Conservation (phyloP, 768 basidiomycete genomes). For the Russula olivacea region DNA sequence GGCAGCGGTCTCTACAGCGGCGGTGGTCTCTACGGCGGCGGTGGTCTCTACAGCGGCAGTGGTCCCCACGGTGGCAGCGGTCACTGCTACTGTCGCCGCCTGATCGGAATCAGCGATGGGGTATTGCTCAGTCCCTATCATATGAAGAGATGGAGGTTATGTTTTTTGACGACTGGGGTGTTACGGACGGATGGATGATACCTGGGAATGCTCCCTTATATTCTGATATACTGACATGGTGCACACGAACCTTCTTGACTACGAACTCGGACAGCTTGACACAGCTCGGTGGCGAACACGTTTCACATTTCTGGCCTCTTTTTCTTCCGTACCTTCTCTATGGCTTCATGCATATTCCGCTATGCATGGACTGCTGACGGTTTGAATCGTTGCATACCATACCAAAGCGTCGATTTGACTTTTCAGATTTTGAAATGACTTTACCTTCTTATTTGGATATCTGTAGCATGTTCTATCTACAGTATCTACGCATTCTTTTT, state of each 20-base stretch:
- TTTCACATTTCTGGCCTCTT: conserved; percentile 13
- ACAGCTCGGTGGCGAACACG: conserved; percentile 19
- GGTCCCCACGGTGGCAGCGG: too few species aligned
- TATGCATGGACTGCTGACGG: conserved; percentile 13
- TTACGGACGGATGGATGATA: background rate
- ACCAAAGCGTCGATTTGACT: background rate
- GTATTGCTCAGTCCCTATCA: background rate
- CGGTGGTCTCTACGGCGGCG: too few species aligned
- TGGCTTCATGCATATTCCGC: background rate
- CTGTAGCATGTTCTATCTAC: background rate
- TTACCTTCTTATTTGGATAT: background rate
- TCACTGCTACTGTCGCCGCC: background rate
- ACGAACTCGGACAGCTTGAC: background rate
- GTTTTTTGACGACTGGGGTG: background rate
- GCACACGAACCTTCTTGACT: background rate
- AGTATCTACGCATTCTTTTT: background rate
- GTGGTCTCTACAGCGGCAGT: too few species aligned
- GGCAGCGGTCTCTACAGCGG: background rate
- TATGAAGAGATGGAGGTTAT: background rate
- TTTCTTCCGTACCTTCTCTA: conserved; percentile 3
- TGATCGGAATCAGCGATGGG: background rate
- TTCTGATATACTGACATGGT: conserved; percentile 2
- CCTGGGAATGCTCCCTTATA: background rate
- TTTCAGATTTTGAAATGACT: background rate
- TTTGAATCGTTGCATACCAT: conserved; percentile 11